Percentiles rank a stretch among this genome's conserved stretches.
phyloP scores from a whole-genome alignment of 768 basidiomycete genomes.

The Lactarius sanguifluus region DNA sequence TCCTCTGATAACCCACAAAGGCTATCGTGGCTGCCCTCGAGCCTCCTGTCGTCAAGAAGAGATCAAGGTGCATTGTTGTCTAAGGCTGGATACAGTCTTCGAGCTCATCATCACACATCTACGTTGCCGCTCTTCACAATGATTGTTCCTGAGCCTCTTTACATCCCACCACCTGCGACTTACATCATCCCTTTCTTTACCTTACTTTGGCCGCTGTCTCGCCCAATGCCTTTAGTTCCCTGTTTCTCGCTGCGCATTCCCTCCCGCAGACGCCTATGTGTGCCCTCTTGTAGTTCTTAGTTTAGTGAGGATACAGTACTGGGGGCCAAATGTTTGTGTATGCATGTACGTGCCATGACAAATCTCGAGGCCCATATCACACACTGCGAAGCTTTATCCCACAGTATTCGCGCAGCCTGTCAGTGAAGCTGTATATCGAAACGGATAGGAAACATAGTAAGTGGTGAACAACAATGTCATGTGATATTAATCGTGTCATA shows the following conservation, averaged over 20 bases:
- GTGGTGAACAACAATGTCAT: background rate
- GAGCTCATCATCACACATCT: conserved; percentile 26
- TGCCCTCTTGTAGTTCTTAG: conserved; percentile 39
- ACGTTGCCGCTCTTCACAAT: conserved; percentile 27
- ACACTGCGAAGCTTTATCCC: background rate
- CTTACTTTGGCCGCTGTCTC: conserved; percentile 28
- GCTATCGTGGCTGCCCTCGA: conserved; percentile 99
- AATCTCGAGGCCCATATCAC: background rate
- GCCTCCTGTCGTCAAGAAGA: conserved; percentile 88
- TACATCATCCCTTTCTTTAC: conserved; percentile 24
- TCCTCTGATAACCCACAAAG: conserved; percentile 41
- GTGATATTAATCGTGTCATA: background rate
- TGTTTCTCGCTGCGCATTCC: conserved; percentile 22
- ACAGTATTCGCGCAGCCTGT: too few relatives aligned
- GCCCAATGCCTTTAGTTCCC: conserved; percentile 30
- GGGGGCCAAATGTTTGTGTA: conserved; percentile 33
- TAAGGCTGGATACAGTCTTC: conserved; percentile 45
- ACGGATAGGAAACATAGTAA: too few relatives aligned
- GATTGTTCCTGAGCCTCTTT: conserved; percentile 24
- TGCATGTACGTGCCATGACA: background rate
- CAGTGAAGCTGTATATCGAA: too few relatives aligned
- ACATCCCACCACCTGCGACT: conserved; percentile 21
- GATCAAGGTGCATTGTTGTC: conserved; percentile 78
- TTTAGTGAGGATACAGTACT: conserved; percentile 36
- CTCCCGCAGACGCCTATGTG: conserved; percentile 23